Evolutionary conservation across 2,329 filamentous ascomycete species (phyloP).

Genomic region (Aureobasidium sp.): DNA sequence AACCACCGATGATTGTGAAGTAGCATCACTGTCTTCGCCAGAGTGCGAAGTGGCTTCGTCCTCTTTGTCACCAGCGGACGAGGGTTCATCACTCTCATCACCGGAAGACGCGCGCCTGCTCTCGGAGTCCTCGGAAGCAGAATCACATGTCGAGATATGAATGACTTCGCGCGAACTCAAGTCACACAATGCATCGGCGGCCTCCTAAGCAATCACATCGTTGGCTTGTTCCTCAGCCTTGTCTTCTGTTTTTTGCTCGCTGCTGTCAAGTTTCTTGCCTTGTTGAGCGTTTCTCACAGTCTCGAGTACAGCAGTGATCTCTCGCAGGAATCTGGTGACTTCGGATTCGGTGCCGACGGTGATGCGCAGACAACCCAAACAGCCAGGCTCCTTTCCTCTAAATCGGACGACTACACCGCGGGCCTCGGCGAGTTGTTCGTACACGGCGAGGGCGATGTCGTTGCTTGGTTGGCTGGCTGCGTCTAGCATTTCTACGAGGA

Average conservation of each 20-base stretch:
- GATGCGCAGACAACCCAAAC: slow-evolving; percentile 78
- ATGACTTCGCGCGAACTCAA: too few relatives aligned
- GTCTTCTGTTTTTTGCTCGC: slow-evolving; percentile 29
- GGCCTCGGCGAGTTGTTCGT: slow-evolving; percentile 74
- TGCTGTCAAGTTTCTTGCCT: slow-evolving; percentile 22
- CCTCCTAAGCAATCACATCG: slow-evolving; percentile 35
- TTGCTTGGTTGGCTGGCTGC: slow-evolving; percentile 63
- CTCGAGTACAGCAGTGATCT: slow-evolving; percentile 49
- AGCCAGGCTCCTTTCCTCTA: slow-evolving; percentile 84
- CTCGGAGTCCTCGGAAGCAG: too few relatives aligned
- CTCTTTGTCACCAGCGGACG: too few relatives aligned
- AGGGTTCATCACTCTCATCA: too few relatives aligned
- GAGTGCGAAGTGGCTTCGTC: too few relatives aligned
- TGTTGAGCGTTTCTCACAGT: slow-evolving; percentile 34
- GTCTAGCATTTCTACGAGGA: slow-evolving; percentile 83
- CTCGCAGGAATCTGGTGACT: slow-evolving; percentile 66
- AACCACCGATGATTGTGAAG: too few relatives aligned
- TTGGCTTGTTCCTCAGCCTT: slow-evolving; percentile 42
- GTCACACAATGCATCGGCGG: neutral
- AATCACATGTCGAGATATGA: too few relatives aligned
- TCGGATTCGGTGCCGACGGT: slow-evolving; percentile 88
- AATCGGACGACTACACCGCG: slow-evolving; percentile 90
- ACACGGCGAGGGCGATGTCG: slow-evolving; percentile 64
- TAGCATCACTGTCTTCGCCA: too few relatives aligned
- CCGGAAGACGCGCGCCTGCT: too few relatives aligned